Percentiles rank a stretch among this genome's conserved stretches.
These are phyloP conservation scores for Alternaria brassicicola DNA, from an alignment of 2,329 filamentous ascomycete species.

Conservation along the genomic window DNA sequence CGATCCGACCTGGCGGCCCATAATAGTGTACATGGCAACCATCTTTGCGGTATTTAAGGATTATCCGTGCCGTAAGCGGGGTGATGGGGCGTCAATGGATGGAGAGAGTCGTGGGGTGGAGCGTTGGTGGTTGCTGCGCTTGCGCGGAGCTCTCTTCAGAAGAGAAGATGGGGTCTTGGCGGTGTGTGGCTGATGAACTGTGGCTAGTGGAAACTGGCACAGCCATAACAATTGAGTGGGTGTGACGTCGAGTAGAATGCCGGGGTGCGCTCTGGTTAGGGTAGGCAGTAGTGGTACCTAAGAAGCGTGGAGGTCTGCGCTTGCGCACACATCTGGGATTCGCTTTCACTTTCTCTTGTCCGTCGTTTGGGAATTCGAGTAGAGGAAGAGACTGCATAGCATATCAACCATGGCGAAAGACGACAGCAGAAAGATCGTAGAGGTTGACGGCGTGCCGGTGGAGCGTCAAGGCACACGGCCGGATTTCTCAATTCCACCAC, in stretches of 20 bases:
- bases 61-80: slow-evolving; percentile 22
- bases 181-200: background rate
- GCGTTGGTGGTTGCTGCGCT: slow-evolving; percentile 15
- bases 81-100: slow-evolving; percentile 42
- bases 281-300: slow-evolving; percentile 3
- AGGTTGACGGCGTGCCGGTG: slow-evolving; percentile 49
- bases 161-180: slow-evolving; percentile 25
- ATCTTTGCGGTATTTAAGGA: slow-evolving; percentile 47
- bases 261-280: slow-evolving; percentile 1
- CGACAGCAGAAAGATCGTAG: slow-evolving; percentile 31
- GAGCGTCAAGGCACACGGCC: slow-evolving; percentile 53
- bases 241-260: slow-evolving; percentile 12
- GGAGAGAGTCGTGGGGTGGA: slow-evolving; percentile 17
- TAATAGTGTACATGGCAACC: slow-evolving; percentile 60
- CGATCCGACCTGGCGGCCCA: slow-evolving; percentile 61
- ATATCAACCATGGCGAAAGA: slow-evolving; percentile 46
- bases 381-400: background rate
- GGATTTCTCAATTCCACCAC: slow-evolving; percentile 56
- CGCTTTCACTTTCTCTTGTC: background rate
- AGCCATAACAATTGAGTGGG: background rate
- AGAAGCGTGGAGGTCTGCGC: background rate
- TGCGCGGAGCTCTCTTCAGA: slow-evolving; percentile 31
- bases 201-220: background rate
- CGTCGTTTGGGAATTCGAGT: background rate
- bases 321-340: background rate